Evolutionary conservation across 1,284 basidiomycete genomes (phyloP).

Genomic region (Phellopilus nigrolimitatus): DNA sequence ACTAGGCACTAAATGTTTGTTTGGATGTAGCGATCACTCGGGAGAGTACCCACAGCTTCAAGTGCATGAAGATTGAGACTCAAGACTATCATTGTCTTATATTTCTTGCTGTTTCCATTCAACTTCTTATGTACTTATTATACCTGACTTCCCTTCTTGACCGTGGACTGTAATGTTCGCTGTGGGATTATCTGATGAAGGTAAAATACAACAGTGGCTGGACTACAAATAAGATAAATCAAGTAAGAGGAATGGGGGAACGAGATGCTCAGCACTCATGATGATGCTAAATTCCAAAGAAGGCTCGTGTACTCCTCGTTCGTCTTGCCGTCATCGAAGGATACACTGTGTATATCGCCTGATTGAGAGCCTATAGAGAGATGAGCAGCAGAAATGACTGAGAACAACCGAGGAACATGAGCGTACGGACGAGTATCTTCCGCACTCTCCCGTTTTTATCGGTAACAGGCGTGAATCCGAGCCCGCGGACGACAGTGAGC

Average conservation of each 20-base stretch:
- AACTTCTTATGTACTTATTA: background rate
- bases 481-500: constrained; percentile 58
- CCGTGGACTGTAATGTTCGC: too few relatives aligned
- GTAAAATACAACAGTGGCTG: background rate
- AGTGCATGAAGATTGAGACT: background rate
- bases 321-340: constrained; percentile 29
- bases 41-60: background rate
- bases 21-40: background rate
- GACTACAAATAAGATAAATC: too few relatives aligned
- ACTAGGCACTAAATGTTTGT: background rate
- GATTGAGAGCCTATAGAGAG: constrained; percentile 47
- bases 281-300: constrained; percentile 56
- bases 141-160: too few relatives aligned
- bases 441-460: constrained; percentile 44
- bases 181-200: too few relatives aligned
- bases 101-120: background rate
- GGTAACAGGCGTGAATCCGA: constrained; percentile 64
- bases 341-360: constrained; percentile 51
- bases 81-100: background rate
- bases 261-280: too few relatives aligned
- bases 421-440: constrained; percentile 68
- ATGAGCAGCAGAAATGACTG: background rate
- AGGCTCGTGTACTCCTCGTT: constrained; percentile 35
- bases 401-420: constrained; percentile 21
- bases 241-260: too few relatives aligned